Conservation (phyloP, 108 stramenopile genomes). For the Skeletonema marinoi region DNA sequence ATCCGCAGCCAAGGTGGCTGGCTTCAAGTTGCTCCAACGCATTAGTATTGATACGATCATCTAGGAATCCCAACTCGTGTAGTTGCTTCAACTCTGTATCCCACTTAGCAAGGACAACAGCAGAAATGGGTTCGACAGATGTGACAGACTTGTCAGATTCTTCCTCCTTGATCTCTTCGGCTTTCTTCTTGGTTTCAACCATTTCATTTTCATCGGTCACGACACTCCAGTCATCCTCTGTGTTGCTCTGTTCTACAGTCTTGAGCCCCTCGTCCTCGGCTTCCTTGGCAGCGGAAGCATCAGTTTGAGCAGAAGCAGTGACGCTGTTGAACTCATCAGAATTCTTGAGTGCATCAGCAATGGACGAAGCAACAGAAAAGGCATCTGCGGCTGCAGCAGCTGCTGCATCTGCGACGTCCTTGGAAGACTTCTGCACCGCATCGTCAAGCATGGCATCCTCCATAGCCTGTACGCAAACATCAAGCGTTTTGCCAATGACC, state of each 20-base stretch:
- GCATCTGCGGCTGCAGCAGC: slow-evolving; percentile 13
- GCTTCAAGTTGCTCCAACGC: slow-evolving; percentile 72
- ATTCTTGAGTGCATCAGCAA: slow-evolving; percentile 34
- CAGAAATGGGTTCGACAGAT: slow-evolving; percentile 20
- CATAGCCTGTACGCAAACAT: slow-evolving; percentile 33
- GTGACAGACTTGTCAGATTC: slow-evolving; percentile 12
- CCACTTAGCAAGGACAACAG: slow-evolving; percentile 60
- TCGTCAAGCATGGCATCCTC: slow-evolving; percentile 30
- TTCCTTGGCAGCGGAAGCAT: slow-evolving; percentile 28
- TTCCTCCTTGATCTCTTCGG: slow-evolving; percentile 33
- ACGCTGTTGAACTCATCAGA: slow-evolving; percentile 27
- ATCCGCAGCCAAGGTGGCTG: slow-evolving; percentile 64
- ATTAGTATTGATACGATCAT: slow-evolving; percentile 64
- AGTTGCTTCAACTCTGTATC: slow-evolving; percentile 60
- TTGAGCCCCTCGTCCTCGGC: slow-evolving; percentile 1
- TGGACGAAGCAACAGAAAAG: slow-evolving; percentile 47
- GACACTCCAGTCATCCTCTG: slow-evolving; percentile 56
- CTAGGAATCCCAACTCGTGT: slow-evolving; percentile 58
- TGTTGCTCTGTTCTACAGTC: slow-evolving; percentile 12
- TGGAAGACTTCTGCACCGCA: neutral
- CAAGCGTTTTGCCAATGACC: slow-evolving; percentile 59
- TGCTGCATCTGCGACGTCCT: slow-evolving; percentile 6
- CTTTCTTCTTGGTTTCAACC: slow-evolving; percentile 32
- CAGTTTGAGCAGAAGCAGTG: slow-evolving; percentile 4
- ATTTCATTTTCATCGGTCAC: slow-evolving; percentile 40